phyloP scores from a whole-genome alignment of 83 land plant species.

The Diphasiastrum complanatum region DNA sequence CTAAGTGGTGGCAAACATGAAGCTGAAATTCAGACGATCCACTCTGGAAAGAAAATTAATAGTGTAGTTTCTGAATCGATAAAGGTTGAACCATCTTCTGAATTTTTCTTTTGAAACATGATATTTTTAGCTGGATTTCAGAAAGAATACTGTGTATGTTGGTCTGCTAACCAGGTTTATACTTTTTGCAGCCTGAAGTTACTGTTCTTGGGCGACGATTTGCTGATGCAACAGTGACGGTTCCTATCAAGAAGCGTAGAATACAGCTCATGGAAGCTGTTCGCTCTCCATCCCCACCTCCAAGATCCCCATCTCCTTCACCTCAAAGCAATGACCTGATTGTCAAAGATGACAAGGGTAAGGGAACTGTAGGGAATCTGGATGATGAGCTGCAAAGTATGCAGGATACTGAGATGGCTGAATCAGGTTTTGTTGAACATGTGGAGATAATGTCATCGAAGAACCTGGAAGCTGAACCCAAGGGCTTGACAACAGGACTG shows the following conservation, averaged over 20 bases:
- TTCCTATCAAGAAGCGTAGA: slow-evolving; percentile 35
- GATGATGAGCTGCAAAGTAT: no score
- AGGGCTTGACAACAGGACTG: no score
- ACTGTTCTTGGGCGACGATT: slow-evolving; percentile 30
- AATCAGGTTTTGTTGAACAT: no score
- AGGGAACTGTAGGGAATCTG: no score
- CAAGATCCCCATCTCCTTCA: no score
- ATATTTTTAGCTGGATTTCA: no score
- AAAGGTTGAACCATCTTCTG: slow-evolving; percentile 10
- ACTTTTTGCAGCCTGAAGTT: slow-evolving; percentile 14
- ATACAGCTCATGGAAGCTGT: slow-evolving; percentile 29
- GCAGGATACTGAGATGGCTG: no score
- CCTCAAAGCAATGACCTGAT: no score
- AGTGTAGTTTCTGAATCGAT: neutral
- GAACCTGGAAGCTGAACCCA: no score
- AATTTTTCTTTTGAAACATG: neutral
- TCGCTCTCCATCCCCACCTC: slow-evolving; percentile 32
- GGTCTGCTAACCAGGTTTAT: neutral
- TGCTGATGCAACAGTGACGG: slow-evolving; percentile 30
- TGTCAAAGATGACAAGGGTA: no score
- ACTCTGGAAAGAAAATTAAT: slow-evolving; percentile 4
- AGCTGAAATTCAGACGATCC: slow-evolving; percentile 1
- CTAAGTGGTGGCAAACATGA: slow-evolving; percentile 8
- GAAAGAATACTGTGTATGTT: no score
- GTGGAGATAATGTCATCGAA: no score